A percentile compares a stretch with the other conserved stretches of the same genome.
These are phyloP conservation scores for Starmerella kuoi DNA, from an alignment of 805 yeast species.

Conservation along the genomic window DNA sequence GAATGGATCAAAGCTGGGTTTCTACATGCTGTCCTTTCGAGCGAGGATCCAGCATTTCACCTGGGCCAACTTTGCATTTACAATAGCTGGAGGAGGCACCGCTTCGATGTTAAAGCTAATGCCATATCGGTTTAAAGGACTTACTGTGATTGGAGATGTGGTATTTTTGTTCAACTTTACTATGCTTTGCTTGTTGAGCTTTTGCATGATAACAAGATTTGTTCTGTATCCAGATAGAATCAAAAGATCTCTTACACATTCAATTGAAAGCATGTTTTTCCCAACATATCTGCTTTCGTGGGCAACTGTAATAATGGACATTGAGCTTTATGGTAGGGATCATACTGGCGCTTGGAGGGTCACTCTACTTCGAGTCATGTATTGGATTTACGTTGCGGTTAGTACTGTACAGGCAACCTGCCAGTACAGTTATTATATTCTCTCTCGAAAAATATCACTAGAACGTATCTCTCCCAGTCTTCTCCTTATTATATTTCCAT, in stretches of 20 bases:
- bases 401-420: neutral
- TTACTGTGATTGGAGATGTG: neutral
- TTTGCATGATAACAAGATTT: neutral
- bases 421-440: constrained; percentile 1
- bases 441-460: neutral
- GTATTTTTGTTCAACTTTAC: constrained; percentile 2
- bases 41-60: constrained; percentile 3
- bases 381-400: constrained; percentile 5
- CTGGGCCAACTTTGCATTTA: constrained; percentile 3
- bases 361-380: neutral
- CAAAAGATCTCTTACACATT: neutral
- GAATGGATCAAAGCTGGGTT: no score
- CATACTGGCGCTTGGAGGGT: constrained; percentile 3
- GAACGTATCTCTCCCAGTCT: neutral
- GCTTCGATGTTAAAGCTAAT: constrained; percentile 1
- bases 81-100: constrained; percentile 3
- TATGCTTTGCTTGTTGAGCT: neutral
- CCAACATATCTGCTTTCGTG: neutral
- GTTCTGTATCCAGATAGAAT: neutral
- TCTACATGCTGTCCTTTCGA: neutral
- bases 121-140: neutral
- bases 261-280: neutral
- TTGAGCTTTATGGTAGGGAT: neutral
- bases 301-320: constrained; percentile 7
- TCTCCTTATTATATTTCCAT: constrained; percentile 4